Conservation (phyloP, 208 protist genomes). For the Trypanosoma cruzi region DNA sequence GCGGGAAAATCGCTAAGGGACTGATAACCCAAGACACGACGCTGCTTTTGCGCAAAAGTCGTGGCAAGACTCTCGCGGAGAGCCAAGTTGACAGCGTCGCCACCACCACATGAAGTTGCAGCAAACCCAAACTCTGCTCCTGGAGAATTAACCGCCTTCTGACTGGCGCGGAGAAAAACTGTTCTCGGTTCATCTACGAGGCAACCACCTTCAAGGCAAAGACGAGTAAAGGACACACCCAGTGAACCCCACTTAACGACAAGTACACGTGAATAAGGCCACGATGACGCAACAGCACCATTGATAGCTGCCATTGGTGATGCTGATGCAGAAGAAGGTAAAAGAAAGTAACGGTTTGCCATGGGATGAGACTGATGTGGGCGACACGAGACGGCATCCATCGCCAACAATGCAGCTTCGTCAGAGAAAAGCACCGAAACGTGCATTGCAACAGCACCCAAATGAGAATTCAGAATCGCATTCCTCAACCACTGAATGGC, state of each 20-base stretch:
- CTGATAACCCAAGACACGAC: constrained; percentile 49
- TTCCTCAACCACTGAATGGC: constrained; percentile 66
- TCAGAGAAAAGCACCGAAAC: constrained; percentile 73
- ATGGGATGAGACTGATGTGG: constrained; percentile 30
- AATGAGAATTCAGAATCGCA: constrained; percentile 64
- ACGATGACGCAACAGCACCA: constrained; percentile 19
- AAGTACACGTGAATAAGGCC: constrained; percentile 50
- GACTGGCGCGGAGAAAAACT: constrained; percentile 26
- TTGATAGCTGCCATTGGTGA: background rate
- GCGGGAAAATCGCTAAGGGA: constrained; percentile 57
- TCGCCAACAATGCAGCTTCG: constrained; percentile 62
- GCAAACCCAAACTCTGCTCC: constrained; percentile 1
- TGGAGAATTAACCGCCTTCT: background rate
- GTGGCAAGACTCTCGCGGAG: constrained; percentile 72
- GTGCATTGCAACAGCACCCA: constrained; percentile 48
- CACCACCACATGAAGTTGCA: constrained; percentile 36
- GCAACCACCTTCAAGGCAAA: constrained; percentile 55
- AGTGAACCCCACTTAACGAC: constrained; percentile 87
- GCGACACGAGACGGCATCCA: constrained; percentile 38
- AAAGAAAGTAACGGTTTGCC: constrained; percentile 38
- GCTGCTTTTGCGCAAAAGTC: constrained; percentile 74
- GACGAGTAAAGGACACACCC: constrained; percentile 53
- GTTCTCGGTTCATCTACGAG: constrained; percentile 27
- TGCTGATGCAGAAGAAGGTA: constrained; percentile 27
- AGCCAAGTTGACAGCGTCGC: constrained; percentile 65